Conservation (phyloP, 192 early-diverging fungal species). For the Anaeromyces robustus region DNA sequence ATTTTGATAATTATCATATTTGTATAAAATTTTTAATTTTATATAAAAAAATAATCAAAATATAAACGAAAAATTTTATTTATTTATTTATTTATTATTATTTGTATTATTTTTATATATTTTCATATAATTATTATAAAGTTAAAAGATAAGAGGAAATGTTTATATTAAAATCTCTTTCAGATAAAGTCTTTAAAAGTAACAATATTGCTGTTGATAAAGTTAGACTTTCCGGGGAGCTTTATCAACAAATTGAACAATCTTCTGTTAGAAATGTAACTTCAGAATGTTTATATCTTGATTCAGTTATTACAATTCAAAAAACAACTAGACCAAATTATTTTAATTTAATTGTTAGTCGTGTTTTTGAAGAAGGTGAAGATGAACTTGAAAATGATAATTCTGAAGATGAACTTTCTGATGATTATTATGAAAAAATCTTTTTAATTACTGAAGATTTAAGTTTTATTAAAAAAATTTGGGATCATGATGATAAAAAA, state of each 20-base stretch:
- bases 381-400: slow-evolving; percentile 37
- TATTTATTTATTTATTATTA: background rate
- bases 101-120: background rate
- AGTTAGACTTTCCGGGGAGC: background rate
- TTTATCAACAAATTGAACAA: background rate
- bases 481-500: slow-evolving; percentile 1
- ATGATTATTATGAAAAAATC: slow-evolving; percentile 45
- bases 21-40: no score
- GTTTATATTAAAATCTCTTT: background rate
- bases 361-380: slow-evolving; percentile 63
- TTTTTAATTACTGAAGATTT: slow-evolving; percentile 51
- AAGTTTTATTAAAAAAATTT: slow-evolving; percentile 19
- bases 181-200: background rate
- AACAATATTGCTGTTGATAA: background rate
- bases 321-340: slow-evolving; percentile 44
- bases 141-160: background rate
- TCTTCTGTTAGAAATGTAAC: background rate
- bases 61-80: no score
- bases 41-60: no score
- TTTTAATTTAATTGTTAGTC: slow-evolving; percentile 60
- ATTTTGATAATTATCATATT: no score
- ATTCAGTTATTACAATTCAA: slow-evolving; percentile 49
- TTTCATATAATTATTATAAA: no score
- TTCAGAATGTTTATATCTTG: slow-evolving; percentile 3
- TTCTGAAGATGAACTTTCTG: slow-evolving; percentile 11